Conservation (phyloP, 2,329 filamentous ascomycete genomes). For the Fusarium globosum region DNA sequence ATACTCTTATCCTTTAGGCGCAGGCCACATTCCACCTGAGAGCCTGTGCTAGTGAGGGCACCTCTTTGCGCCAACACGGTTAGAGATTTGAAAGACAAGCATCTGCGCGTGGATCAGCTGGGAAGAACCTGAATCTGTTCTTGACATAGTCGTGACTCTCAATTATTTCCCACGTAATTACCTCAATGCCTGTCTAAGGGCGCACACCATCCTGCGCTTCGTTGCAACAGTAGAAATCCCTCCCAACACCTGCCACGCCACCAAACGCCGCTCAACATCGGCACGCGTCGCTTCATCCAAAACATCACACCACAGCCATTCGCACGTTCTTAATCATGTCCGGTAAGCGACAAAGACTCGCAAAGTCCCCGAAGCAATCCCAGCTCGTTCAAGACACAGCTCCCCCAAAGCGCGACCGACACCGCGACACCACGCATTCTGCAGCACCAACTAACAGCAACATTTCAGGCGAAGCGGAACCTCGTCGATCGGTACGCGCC, state of each 20-base stretch:
- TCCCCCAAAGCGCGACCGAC: slow-evolving; percentile 16
- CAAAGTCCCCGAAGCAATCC: slow-evolving; percentile 28
- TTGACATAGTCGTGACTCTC: slow-evolving; percentile 51
- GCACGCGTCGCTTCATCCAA: slow-evolving; percentile 19
- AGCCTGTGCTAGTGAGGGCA: slow-evolving; percentile 14
- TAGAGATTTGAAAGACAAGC: slow-evolving; percentile 39
- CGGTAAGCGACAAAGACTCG: slow-evolving; percentile 49
- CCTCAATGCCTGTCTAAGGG: slow-evolving; percentile 46
- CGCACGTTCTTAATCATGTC: slow-evolving; percentile 46
- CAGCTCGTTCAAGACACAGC: slow-evolving; percentile 15
- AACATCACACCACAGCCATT: slow-evolving; percentile 5
- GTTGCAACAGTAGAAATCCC: slow-evolving; percentile 46
- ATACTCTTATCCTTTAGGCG: slow-evolving; percentile 2
- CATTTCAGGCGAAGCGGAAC: slow-evolving; percentile 70
- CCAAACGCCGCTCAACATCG: slow-evolving; percentile 17
- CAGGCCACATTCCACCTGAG: slow-evolving; percentile 2
- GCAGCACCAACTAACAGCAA: slow-evolving; percentile 37
- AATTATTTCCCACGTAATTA: slow-evolving; percentile 50
- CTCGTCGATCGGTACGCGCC: slow-evolving; percentile 91
- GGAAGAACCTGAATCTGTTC: slow-evolving; percentile 40
- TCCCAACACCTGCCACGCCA: slow-evolving; percentile 29
- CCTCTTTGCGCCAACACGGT: slow-evolving; percentile 33
- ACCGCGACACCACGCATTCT: slow-evolving; percentile 17
- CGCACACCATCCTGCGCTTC: slow-evolving; percentile 40
- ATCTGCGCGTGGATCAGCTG: slow-evolving; percentile 40